phyloP scores from a whole-genome alignment of 1,139 yeast genomes.

The Trichomonascaceae sp. region DNA sequence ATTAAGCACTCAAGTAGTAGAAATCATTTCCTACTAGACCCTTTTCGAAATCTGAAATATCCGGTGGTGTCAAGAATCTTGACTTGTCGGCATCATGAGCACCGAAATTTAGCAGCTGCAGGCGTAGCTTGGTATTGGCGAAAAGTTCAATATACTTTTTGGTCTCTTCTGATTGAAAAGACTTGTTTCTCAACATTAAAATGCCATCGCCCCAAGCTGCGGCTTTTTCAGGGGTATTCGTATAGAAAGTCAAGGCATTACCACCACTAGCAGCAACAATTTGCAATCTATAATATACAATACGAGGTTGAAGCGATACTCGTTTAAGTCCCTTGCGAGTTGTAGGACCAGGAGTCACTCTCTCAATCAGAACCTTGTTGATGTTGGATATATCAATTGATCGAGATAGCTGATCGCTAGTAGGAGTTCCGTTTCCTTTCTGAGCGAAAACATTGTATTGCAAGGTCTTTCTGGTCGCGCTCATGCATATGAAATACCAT shows the following conservation, averaged over 20 bases:
- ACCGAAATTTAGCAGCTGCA: slow-evolving; percentile 57
- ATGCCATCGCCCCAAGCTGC: slow-evolving; percentile 79
- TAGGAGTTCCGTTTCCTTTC: slow-evolving; percentile 46
- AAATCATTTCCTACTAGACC: slow-evolving; percentile 16
- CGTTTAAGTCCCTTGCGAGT: slow-evolving; percentile 22
- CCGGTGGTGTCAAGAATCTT: slow-evolving; percentile 15
- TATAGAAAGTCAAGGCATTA: slow-evolving; percentile 47
- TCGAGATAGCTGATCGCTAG: slow-evolving; percentile 41
- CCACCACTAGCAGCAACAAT: slow-evolving; percentile 22
- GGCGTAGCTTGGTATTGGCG: slow-evolving; percentile 54
- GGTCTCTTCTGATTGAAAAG: slow-evolving; percentile 50
- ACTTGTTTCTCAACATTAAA: slow-evolving; percentile 46
- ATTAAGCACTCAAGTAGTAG: slow-evolving; percentile 17
- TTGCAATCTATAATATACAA: slow-evolving; percentile 26
- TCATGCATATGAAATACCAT: slow-evolving; percentile 47
- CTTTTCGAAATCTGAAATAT: slow-evolving; percentile 9
- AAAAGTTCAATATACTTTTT: slow-evolving; percentile 51
- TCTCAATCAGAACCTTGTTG: slow-evolving; percentile 23
- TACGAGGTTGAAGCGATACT: slow-evolving; percentile 24
- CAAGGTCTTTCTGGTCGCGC: slow-evolving; percentile 64
- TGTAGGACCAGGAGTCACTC: slow-evolving; percentile 17
- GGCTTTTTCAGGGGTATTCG: slow-evolving; percentile 66
- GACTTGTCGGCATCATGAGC: slow-evolving; percentile 27
- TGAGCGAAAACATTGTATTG: slow-evolving; percentile 55
- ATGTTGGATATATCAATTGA: slow-evolving; percentile 24